Base-by-base conservation (phyloP, 2,329 filamentous ascomycete genomes). In the Cytospora mali region DNA sequence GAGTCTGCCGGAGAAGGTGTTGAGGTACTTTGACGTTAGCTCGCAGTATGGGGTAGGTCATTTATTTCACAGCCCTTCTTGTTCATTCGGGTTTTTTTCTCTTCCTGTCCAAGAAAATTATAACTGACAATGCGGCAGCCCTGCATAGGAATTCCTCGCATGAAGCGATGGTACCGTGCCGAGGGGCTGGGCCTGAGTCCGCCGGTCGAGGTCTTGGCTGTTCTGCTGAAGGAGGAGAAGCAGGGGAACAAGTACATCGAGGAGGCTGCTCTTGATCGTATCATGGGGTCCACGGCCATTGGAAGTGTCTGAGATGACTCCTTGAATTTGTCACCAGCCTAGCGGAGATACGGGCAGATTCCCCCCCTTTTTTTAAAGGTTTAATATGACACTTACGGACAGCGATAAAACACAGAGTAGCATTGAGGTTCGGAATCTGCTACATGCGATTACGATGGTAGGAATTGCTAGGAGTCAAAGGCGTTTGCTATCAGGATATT, bases 1-100 rank as follows among this genome's bases (percentile, higher is more conserved):
- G 68, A 83, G 81, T 13, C 68, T 90, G 52, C 82, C 89, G 61
- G 93, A 98, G 81, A 97, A 94, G 80, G 87, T 98, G 28, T 76
- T 98, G 70, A 82, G 94, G 66, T 91, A 97, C 74, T 99, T 95
- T 76, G 95, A 99, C 74, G 89, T 96, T 68, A 95, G 89, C 71
- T 91, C 85, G 64, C 91, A 97, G 71, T 99, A 91, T 74, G 95
- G 95, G 62, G 93, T 96, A 86, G 80, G 91, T 87, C n/a, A 46
- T 10, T 23, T n/a, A 46, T 10, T 23, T 2, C n/a, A 13, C 33
- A 4, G 13, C 13, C n/a, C 46, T 21, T 16, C 13, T n/a, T 59
- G 16, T 54, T 35, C 28, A 58, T 51, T 6, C 60, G 52, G 16
- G 3, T 33, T 13, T 33, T 46, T 23, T 54, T 55, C 35, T 10